Evolutionary conservation across 1,284 basidiomycete species (phyloP), one percentile per base, ranked within the genome.

Genomic region (Boletus smithii): DNA sequence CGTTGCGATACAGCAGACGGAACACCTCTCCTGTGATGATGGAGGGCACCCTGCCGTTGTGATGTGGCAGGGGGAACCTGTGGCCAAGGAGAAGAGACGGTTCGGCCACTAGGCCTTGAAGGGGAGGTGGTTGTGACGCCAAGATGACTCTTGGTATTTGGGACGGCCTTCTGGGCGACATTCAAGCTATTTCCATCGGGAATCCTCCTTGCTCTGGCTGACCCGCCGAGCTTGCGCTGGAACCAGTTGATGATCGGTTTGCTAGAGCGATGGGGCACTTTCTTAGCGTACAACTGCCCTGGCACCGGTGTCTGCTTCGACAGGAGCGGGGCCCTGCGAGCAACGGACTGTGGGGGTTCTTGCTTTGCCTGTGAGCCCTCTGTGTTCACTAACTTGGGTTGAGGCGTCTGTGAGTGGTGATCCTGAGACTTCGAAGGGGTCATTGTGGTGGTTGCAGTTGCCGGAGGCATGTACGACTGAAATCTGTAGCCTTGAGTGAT

Each of bases 211-310:
- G 70, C 54, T 54, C 79, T 82, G 26, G 74, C 81, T 13, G 80
- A 77, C 14, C 86, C 85, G 18, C 79, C 83, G 14, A 94, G 74
- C 67, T 95, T 95, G 55, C 90, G 82, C 56, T 91, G 86, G 56
- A 95, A 83, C 91, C 91, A 95, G 57, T 91, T 89, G 60, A 94
- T 85, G 57, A 95, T 85, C 3, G 91, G 91, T 65, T 92, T 91
- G 63, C 88, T 85, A 13, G 84, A 79, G 38, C 82, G 79, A 44
- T 79, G 74, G 37, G 79, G 62, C 2, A 74, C 60, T 60, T 83
- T 84, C 70, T 85, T 83, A 41, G 63, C 52, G 24, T 69, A 63
- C 6, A 63, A 51, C 56, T 74, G 74, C 55, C 62, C 65, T 35
- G 61, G 23, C 32, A 45, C 46, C 0, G 54, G 49, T 17, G 66